Evolutionary conservation across 2,329 filamentous ascomycete genomes (phyloP), one percentile per base, ranked within the genome.

Genomic region (Colletotrichum tropicicola): DNA sequence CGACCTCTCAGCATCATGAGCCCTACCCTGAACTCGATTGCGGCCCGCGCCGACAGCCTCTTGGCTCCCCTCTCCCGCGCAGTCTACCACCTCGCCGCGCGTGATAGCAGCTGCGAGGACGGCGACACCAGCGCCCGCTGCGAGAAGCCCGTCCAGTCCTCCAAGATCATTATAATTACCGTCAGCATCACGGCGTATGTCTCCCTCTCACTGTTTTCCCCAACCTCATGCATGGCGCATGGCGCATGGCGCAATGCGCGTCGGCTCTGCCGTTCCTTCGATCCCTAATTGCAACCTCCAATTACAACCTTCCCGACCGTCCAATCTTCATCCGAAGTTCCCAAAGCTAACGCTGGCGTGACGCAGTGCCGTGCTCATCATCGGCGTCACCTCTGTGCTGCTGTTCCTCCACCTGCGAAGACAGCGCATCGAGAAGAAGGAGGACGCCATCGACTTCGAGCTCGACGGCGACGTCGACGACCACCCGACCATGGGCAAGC

Each of bases 401-500:
- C 44, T 32, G 9, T 60, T 37, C 43, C 58, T 65, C n/a, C 61
- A 65, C 49, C 17, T 61, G 57, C 35, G 35, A 35, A 55, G 49
- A 13, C 32, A 65, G 27, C 58, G 57, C 17, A 21, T 51, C 28
- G 61, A 65, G 21, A 23, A 23, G 2, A 65, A 65, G 37, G 61
- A 65, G 44, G 61, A 65, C 37, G 61, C n/a, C 2, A 37, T 61
- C 17, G 44, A 49, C 21, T 43, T 65, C 28, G 61, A 65, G 28
- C 52, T 65, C 12, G 61, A 65, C 28, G 61, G 61, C 19, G 61
- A 65, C 2, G 61, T 65, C 17, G 58, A 65, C 19, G 61, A 65
- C 28, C 57, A 65, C 19, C 57, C 61, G 17, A 61, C 61, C 27
- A 65, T 61, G 61, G 61, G 61, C 56, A 65, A 65, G 35, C 61